Percentiles rank a stretch among this genome's conserved stretches.
These are phyloP conservation scores for Rhizopogon roseolus DNA, from an alignment of 768 basidiomycete genomes.

Conservation along the genomic window DNA sequence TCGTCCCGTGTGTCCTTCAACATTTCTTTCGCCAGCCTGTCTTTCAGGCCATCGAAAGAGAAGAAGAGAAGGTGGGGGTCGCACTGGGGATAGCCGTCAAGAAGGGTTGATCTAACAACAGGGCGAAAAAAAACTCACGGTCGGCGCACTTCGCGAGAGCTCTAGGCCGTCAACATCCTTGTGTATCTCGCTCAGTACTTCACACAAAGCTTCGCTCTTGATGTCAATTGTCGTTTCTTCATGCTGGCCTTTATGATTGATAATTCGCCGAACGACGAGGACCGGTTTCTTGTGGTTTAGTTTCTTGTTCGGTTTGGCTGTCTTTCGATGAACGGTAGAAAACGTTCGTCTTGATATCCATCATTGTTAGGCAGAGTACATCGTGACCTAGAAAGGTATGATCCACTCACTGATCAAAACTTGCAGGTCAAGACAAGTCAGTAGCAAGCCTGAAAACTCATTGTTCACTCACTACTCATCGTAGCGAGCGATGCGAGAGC, in stretches of 20 bases:
- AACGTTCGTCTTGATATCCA: background rate
- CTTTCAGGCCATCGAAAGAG: conserved; percentile 6
- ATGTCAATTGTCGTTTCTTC: background rate
- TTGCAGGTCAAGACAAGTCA: background rate
- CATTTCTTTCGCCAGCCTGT: conserved; percentile 12
- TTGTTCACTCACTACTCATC: background rate
- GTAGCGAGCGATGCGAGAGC: background rate
- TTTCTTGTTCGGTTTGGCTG: conserved; percentile 1
- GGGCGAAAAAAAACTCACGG: background rate
- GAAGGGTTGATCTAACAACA: background rate
- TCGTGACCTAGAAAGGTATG: background rate
- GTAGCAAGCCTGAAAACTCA: background rate
- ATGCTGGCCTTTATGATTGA: background rate
- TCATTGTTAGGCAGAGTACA: background rate
- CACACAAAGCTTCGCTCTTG: background rate
- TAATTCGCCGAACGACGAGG: conserved; percentile 18
- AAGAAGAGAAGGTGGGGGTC: conserved; percentile 12
- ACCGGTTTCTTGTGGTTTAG: conserved; percentile 15
- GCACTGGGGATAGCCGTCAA: conserved; percentile 3
- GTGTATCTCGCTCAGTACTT: background rate
- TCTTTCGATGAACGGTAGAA: background rate
- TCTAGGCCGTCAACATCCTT: background rate
- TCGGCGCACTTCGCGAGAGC: conserved; percentile 4
- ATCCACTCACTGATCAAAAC: background rate
- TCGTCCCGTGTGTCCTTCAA: conserved; percentile 7